Percentiles rank a stretch among this genome's conserved stretches.
Conservation (phyloP, 1,284 basidiomycete species). For the Cutaneotrichosporon sp. region DNA sequence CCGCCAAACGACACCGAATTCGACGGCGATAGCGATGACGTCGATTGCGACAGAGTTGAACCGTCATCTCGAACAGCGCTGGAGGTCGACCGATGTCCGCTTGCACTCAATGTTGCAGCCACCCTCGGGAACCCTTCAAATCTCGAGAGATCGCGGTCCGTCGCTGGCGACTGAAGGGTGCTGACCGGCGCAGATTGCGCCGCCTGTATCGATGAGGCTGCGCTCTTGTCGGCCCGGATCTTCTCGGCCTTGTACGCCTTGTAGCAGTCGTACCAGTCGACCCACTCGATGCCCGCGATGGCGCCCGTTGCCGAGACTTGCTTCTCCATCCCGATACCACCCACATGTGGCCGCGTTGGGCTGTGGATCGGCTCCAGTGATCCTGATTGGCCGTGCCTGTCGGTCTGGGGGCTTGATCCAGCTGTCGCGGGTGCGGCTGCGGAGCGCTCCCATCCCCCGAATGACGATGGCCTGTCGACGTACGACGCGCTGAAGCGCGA, state of each 20-base stretch:
- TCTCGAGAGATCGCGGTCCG: neutral
- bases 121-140: neutral
- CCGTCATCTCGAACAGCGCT: constrained; percentile 37
- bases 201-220: constrained; percentile 4
- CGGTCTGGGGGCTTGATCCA: neutral
- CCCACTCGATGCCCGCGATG: constrained; percentile 58
- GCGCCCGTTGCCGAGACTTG: constrained; percentile 38
- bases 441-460: neutral
- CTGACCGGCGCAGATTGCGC: constrained; percentile 5
- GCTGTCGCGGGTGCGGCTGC: neutral
- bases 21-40: neutral
- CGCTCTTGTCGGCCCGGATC: constrained; percentile 52
- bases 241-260: constrained; percentile 60
- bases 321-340: constrained; percentile 35
- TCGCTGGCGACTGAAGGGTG: neutral
- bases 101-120: neutral
- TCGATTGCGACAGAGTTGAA: neutral
- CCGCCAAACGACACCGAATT: constrained; percentile 15
- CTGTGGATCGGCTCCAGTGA: neutral
- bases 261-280: constrained; percentile 62
- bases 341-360: neutral
- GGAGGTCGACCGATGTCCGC: constrained; percentile 24
- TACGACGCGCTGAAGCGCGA: constrained; percentile 22
- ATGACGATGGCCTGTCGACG: constrained; percentile 9
- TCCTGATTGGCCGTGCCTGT: neutral